These are phyloP conservation scores for Halophytophthora batemanensis DNA, from an alignment of 352 stramenopile genomes.

Conservation along the genomic window DNA sequence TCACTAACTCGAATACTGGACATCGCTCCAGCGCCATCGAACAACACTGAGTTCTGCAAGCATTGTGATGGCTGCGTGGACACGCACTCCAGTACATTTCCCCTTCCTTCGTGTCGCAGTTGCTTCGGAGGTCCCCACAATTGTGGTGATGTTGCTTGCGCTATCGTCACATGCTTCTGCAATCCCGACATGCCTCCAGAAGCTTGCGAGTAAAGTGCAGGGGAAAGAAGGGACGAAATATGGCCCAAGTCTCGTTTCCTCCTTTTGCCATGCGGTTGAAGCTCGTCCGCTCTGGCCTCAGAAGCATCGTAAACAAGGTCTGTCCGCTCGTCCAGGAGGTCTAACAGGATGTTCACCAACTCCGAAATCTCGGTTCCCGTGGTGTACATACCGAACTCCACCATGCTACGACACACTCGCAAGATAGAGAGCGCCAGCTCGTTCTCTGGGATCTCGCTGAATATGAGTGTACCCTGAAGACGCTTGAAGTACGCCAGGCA, in stretches of 20 bases:
- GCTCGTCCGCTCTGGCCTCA: conserved; percentile 3
- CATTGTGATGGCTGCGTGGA: conserved; percentile 8
- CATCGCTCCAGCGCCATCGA: conserved; percentile 30
- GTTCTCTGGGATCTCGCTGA: conserved; percentile 61
- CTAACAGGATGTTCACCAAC: conserved; percentile 26
- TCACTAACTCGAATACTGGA: conserved; percentile 26
- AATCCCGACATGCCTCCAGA: too few relatives aligned
- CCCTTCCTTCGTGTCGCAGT: too few relatives aligned
- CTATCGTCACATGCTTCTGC: too few relatives aligned
- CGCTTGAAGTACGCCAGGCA: conserved; percentile 43
- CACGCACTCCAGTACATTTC: neutral
- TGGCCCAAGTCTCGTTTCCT: conserved; percentile 13
- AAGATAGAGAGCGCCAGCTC: conserved; percentile 56
- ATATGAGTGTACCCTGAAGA: conserved; percentile 38
- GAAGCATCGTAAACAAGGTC: conserved; percentile 26
- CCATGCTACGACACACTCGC: conserved; percentile 50
- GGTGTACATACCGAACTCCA: conserved; percentile 66
- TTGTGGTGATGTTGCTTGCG: too few relatives aligned
- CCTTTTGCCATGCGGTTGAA: conserved; percentile 6
- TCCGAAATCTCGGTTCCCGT: conserved; percentile 37
- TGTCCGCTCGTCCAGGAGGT: conserved; percentile 40
- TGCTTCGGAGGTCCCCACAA: too few relatives aligned
- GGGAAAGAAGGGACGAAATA: conserved; percentile 5
- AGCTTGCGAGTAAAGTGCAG: conserved; percentile 7
- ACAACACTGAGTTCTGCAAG: conserved; percentile 35